phyloP scores from a whole-genome alignment of 1,284 basidiomycete genomes.

The Macrocybe sp. region DNA sequence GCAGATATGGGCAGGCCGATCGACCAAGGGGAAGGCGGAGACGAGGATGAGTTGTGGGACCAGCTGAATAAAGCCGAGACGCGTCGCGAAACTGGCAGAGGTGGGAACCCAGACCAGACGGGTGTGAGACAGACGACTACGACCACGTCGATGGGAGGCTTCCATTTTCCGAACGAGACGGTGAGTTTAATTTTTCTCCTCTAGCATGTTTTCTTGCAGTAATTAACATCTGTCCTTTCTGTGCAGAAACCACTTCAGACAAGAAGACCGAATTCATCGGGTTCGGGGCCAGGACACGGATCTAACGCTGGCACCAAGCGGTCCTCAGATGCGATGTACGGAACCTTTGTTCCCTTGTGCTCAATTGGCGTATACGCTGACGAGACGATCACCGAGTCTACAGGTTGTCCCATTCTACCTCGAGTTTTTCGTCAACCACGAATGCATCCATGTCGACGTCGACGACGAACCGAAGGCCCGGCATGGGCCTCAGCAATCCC shows the following conservation, averaged over 20 bases:
- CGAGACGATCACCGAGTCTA: too few relatives aligned
- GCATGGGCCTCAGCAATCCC: constrained; percentile 27
- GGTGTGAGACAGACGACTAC: constrained; percentile 19
- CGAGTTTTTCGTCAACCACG: background rate
- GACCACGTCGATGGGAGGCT: constrained; percentile 45
- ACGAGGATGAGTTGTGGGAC: constrained; percentile 8
- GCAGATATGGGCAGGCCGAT: constrained; percentile 29
- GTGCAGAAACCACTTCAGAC: constrained; percentile 21
- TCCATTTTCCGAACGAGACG: constrained; percentile 44
- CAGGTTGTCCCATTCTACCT: background rate
- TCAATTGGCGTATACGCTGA: too few relatives aligned
- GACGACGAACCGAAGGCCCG: constrained; percentile 7
- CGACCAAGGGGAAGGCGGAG: constrained; percentile 38
- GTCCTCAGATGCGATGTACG: too few relatives aligned
- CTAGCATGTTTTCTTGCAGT: background rate
- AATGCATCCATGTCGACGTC: constrained; percentile 4
- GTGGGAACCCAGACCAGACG: background rate
- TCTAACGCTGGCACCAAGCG: too few relatives aligned
- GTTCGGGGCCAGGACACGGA: too few relatives aligned
- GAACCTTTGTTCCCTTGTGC: too few relatives aligned
- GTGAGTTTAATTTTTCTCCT: constrained; percentile 23
- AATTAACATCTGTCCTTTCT: background rate
- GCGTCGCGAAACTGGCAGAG: background rate
- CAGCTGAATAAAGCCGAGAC: constrained; percentile 3
- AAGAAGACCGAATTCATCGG: constrained; percentile 9